Percentiles rank a stretch among this genome's conserved stretches.
Conservation (phyloP, 805 yeast genomes). For the Metschnikowia anglica region DNA sequence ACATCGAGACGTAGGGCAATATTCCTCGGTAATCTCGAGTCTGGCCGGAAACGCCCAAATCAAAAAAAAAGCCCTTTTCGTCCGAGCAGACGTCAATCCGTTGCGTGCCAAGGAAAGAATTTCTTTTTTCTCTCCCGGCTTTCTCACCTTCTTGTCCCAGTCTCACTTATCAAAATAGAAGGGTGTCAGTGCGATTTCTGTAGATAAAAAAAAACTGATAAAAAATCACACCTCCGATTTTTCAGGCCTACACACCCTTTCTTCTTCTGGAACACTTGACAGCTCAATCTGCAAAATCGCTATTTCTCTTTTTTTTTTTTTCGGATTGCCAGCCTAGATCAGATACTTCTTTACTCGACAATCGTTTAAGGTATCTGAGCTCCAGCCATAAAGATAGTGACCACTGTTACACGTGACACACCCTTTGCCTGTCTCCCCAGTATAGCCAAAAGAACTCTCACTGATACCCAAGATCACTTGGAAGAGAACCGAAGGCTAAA, state of each 20-base stretch:
- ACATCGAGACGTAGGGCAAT: no score
- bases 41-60: background rate
- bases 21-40: no score
- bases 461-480: background rate
- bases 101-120: no score
- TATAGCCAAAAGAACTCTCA: background rate
- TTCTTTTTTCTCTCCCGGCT: background rate
- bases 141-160: conserved; percentile 1
- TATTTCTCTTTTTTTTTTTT: background rate
- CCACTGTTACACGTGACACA: background rate
- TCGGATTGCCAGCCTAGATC: background rate
- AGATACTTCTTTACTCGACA: background rate
- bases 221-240: conserved; percentile 8
- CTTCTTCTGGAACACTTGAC: background rate
- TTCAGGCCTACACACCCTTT: conserved; percentile 5
- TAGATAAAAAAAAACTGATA: conserved; percentile 10
- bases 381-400: no score
- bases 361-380: no score
- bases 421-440: no score
- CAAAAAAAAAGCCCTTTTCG: background rate
- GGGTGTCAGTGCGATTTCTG: conserved; percentile 13
- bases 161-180: conserved; percentile 13
- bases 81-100: background rate
- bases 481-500: background rate
- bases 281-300: background rate